Base-by-base conservation (phyloP, 306 rosid genomes). In the Corylus avellana region DNA sequence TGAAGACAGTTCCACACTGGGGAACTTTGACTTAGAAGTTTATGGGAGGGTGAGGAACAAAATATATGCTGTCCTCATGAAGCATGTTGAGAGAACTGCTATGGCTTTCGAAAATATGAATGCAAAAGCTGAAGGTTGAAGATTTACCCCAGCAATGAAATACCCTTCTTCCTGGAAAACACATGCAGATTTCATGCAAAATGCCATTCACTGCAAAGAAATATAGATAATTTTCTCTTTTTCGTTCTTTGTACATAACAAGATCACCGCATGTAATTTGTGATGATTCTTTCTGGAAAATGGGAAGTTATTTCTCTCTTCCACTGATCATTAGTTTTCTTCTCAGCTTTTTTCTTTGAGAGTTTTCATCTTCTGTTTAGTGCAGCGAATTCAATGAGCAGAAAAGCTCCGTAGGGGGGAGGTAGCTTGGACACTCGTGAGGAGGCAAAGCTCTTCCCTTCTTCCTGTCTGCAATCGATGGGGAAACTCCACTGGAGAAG, bases 51-150 rank as follows among this genome's bases (percentile, higher is more conserved):
- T 86, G 61, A 86, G 75, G 75, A 74, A 74, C 47, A 86, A 86
- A 57, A 83, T 86, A 58, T 83, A 80, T 80, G 80, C 39, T 9
- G 74, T 86, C 11, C 79, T 83, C 62, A 56, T 83, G 79, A 84
- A 80, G 83, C 54, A 83, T 62, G 85, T 78, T 77, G 87, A 83
- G 75, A 86, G 85, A 53, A 86, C 87, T 62, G 66, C 81, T 35
- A 55, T 63, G 68, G 84, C 69, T 71, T 75, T 73, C 59, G 81
- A 79, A 77, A 68, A 77, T 62, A 56, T 46, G 64, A 84, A 74
- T 61, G 13, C 78, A 61, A n/a, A 64, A 7, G 56, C 56, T 70
- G 76, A 70, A 59, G 25, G 44, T 64, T 13, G 37, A 47, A 14
- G 18, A 59, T 4, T 22, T 61, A 1, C 39, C 54, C 35, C 62